Evolutionary conservation across 2,329 filamentous ascomycete species (phyloP), one percentile per base, ranked within the genome.

Genomic region (Ophiocordyceps camponoti-rufipedis): DNA sequence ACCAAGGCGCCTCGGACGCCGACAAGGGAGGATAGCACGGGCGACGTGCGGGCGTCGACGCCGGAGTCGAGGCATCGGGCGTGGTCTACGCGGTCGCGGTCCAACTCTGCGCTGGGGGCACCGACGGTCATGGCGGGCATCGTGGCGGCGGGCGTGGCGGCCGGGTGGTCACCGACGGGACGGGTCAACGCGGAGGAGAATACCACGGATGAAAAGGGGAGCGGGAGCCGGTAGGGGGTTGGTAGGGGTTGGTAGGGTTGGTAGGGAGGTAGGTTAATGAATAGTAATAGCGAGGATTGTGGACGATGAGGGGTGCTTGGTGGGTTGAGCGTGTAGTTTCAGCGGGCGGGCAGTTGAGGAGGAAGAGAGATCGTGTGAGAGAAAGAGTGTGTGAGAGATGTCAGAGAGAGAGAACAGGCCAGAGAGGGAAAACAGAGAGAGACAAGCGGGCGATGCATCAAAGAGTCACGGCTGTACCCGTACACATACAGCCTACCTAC

Each of bases 111-210:
- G 2, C 69, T 88, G 11, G 82, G 79, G 11, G 80, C 82, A 2
- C 79, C 82, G 2, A 78, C 80, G 8, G 82, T 86, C 49, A 87
- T 87, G 83, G 81, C 83, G n/a, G 84, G 84, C 49, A 80, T 88
- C 47, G 76, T 88, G 44, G 84, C 82, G 9, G 83, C 82, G 41
- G 81, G 80, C 55, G 75, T 88, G 32, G 82, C 78, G 32, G 82
- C 78, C 13, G 81, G 80, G 29, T 88, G 82, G 82, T 84, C 81
- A 43, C 83, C 83, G 1, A 72, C 78, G 46, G 78, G 80, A 48
- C 65, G 74, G 40, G 53, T 51, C 38, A 55, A 56, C 18, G 53
- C 55, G 3, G 54, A 54, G 31, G 56, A 56, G 2, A 53, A 23
- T 23, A 23, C 3, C 23, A 23, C 23, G 53, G 33, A 55, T 56